Evolutionary conservation across 371 early-diverging fungal species (phyloP).

Genomic region (Umbelopsis sp.): DNA sequence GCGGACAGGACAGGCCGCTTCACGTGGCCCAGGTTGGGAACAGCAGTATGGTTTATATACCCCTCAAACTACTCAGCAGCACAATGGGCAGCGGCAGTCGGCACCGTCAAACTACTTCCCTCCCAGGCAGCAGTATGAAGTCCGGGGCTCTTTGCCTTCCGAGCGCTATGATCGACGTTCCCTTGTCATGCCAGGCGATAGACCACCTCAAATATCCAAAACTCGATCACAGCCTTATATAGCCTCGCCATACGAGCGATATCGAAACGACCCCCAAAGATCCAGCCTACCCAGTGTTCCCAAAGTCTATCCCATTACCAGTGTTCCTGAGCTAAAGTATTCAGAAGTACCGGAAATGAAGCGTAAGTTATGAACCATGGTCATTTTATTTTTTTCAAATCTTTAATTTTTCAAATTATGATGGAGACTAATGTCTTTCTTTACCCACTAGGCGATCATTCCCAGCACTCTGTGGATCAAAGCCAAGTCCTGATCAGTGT

Average conservation of each 20-base stretch:
- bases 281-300: background rate
- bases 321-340: background rate
- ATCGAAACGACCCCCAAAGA: background rate
- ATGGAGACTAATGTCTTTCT: background rate
- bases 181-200: slow-evolving; percentile 8
- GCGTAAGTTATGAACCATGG: background rate
- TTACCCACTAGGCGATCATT: background rate
- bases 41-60: slow-evolving; percentile 3
- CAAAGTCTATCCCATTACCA: background rate
- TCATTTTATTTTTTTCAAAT: too few species aligned
- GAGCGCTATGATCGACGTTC: slow-evolving; percentile 15
- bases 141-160: background rate
- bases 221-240: background rate
- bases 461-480: slow-evolving; percentile 13
- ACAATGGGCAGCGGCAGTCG: background rate
- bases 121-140: background rate
- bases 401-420: background rate
- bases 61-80: background rate
- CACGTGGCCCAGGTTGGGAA: background rate
- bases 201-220: background rate
- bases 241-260: background rate
- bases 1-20: too few species aligned
- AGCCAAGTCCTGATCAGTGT: background rate
- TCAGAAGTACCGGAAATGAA: background rate
- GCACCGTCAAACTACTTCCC: background rate